Percentiles rank a stretch among this genome's conserved stretches.
These are phyloP conservation scores for Russula sp. DNA, from an alignment of 768 basidiomycete species.

Conservation along the genomic window DNA sequence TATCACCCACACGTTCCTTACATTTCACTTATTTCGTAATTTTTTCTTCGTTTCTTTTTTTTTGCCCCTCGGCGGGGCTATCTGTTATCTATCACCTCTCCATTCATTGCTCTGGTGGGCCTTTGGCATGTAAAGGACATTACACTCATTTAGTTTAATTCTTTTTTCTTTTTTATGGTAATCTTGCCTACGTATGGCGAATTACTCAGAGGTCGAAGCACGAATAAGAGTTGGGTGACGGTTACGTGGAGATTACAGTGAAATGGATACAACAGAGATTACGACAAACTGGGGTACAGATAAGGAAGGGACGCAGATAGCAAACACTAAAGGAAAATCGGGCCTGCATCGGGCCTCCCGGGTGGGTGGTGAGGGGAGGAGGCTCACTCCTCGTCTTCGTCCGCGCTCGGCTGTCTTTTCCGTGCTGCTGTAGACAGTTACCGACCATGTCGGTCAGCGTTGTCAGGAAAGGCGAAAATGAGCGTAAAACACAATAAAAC, in stretches of 20 bases:
- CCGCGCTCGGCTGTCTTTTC: conserved; percentile 10
- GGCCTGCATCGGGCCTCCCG: no score
- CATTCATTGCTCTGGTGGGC: neutral
- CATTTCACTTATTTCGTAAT: conserved; percentile 5
- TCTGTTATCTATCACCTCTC: neutral
- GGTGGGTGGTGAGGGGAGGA: neutral
- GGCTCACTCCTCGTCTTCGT: conserved; percentile 15
- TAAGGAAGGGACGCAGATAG: neutral
- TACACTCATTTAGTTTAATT: neutral
- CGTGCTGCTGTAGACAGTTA: neutral
- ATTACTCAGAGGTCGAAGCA: neutral
- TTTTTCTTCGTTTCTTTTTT: neutral
- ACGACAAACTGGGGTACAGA: neutral
- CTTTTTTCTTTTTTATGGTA: neutral
- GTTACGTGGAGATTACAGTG: neutral
- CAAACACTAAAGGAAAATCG: neutral
- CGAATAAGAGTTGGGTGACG: neutral
- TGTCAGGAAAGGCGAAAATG: neutral
- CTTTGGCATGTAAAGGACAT: neutral
- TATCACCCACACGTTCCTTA: conserved; percentile 6
- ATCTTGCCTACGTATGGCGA: neutral
- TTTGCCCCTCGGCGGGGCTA: neutral
- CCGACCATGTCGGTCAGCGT: neutral
- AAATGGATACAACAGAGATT: neutral
- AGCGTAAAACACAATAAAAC: neutral